Evolutionary conservation across 441 rosid species (phyloP).

Genomic region (Jatropha multifida): DNA sequence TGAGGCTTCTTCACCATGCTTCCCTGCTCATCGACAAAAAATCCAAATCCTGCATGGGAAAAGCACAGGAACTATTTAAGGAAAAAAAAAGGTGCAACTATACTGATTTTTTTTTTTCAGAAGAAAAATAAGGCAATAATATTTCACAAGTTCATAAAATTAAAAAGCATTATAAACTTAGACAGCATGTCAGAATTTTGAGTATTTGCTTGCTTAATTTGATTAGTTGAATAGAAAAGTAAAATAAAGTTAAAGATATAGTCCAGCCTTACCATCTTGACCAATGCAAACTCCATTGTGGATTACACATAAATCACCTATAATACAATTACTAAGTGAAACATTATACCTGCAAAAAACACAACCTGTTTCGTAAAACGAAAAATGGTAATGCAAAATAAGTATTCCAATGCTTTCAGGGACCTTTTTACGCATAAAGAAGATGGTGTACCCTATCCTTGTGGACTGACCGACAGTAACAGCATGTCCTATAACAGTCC

Average conservation of each 20-base stretch:
- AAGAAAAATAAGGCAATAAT: background rate
- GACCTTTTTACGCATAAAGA: background rate
- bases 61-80: constrained; percentile 3
- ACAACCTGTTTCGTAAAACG: background rate
- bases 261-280: constrained; percentile 51
- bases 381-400: background rate
- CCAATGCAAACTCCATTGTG: constrained; percentile 81
- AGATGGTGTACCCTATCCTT: background rate
- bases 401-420: background rate
- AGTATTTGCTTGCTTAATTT: background rate
- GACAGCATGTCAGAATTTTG: background rate
- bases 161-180: background rate
- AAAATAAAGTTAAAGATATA: background rate
- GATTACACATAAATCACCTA: constrained; percentile 60
- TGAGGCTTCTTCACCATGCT: constrained; percentile 75
- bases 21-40: constrained; percentile 62
- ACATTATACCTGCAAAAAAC: constrained; percentile 47
- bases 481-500: constrained; percentile 59
- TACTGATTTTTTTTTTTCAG: background rate
- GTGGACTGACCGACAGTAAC: constrained; percentile 42
- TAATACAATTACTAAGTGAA: constrained; percentile 52
- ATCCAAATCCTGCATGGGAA: constrained; percentile 60
- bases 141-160: background rate
- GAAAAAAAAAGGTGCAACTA: background rate
- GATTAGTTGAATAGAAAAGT: background rate